A percentile compares a stretch with the other conserved stretches of the same genome.
phyloP scores from a whole-genome alignment of 345 rosid genomes.

The Toxicodendron radicans region DNA sequence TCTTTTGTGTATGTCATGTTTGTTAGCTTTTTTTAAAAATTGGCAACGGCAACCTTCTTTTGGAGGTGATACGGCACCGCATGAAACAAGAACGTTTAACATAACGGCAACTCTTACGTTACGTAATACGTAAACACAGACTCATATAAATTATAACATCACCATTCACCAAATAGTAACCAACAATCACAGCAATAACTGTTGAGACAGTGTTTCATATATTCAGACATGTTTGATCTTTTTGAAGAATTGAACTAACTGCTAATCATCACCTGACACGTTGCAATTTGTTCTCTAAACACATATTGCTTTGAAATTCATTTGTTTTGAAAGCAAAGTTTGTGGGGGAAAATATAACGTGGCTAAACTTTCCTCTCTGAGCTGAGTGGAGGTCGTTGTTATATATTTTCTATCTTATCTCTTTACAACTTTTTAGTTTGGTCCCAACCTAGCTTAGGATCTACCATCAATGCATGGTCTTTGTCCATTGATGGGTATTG shows the following conservation, averaged over 20 bases:
- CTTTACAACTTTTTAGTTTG: not conserved
- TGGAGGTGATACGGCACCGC: no score
- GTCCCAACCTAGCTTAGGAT: conserved; percentile 2
- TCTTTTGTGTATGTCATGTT: no score
- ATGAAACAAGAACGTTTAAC: no score
- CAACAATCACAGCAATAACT: conserved; percentile 24
- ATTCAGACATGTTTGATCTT: conserved; percentile 41
- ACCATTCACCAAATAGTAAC: no score
- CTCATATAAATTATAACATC: not conserved
- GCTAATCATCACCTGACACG: not conserved
- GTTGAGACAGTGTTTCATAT: conserved; percentile 43
- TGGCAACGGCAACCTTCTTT: no score
- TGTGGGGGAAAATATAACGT: not conserved
- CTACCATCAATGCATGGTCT: not conserved
- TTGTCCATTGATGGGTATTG: no score
- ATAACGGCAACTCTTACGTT: no score
- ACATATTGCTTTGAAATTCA: no score
- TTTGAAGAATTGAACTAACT: not conserved
- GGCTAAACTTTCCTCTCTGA: not conserved
- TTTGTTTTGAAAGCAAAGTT: not conserved
- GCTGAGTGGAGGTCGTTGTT: conserved; percentile 3
- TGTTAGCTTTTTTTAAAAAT: no score
- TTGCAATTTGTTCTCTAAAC: not conserved
- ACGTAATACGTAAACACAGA: no score
- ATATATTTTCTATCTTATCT: conserved; percentile 3